These are phyloP conservation scores for Mortierella sp. DNA, from an alignment of 371 early-diverging fungal genomes.

Conservation along the genomic window DNA sequence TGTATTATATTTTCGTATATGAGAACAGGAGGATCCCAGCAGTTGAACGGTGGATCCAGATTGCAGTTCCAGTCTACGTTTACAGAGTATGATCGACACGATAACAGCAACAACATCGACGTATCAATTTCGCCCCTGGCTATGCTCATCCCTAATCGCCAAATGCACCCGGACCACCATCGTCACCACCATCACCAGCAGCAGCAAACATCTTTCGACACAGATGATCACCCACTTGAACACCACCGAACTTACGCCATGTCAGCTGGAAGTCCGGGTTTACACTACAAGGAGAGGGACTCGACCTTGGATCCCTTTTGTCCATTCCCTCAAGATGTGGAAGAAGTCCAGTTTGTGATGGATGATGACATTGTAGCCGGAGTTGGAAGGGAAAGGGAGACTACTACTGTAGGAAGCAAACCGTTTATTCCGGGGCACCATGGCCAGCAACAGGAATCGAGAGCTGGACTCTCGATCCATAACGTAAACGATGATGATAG, in stretches of 20 bases:
- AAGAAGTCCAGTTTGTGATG: slow-evolving; percentile 64
- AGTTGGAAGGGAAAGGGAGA: neutral
- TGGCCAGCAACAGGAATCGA: neutral
- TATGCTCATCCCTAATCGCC: slow-evolving; percentile 16
- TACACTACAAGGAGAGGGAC: slow-evolving; percentile 24
- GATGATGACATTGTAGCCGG: slow-evolving; percentile 53
- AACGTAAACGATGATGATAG: neutral
- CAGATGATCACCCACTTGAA: neutral
- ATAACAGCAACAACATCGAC: neutral
- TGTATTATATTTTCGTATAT: too few relatives aligned
- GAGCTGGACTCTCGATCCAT: slow-evolving; percentile 17
- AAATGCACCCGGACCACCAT: neutral
- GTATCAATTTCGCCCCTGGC: slow-evolving; percentile 16
- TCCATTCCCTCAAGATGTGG: slow-evolving; percentile 54
- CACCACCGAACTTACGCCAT: neutral
- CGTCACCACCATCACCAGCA: neutral
- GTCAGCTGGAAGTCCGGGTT: neutral
- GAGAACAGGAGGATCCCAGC: too few relatives aligned
- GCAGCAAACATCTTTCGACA: neutral
- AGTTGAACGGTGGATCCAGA: slow-evolving; percentile 4
- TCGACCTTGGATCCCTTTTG: slow-evolving; percentile 52
- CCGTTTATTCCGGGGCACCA: neutral
- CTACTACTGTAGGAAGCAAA: too few relatives aligned
- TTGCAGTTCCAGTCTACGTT: slow-evolving; percentile 2
- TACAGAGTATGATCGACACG: slow-evolving; percentile 12